Percentiles rank a stretch among this genome's conserved stretches.
These are phyloP conservation scores for Boletus reticulatus DNA, from an alignment of 768 basidiomycete genomes.

Conservation along the genomic window DNA sequence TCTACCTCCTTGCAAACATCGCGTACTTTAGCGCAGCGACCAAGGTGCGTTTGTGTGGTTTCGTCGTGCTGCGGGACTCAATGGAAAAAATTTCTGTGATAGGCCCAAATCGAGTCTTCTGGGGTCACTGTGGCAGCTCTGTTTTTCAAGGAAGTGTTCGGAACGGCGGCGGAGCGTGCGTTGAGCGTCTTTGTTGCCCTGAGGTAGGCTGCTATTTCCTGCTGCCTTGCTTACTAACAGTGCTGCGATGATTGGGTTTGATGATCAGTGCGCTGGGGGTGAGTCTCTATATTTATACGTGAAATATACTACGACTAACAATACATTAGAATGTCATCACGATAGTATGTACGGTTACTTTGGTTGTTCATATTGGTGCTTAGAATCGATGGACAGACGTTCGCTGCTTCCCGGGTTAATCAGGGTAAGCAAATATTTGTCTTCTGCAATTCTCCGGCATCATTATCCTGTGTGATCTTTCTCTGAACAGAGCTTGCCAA, in stretches of 20 bases:
- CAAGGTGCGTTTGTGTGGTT: conserved; percentile 12
- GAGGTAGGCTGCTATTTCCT: conserved; percentile 35
- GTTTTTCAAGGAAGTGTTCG: conserved; percentile 61
- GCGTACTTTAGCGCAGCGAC: conserved; percentile 49
- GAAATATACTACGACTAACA: background rate
- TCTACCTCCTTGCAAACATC: conserved; percentile 57
- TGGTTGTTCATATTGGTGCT: background rate
- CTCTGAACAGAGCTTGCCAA: conserved; percentile 50
- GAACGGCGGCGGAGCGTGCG: conserved; percentile 48
- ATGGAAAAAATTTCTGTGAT: background rate
- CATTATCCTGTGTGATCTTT: background rate
- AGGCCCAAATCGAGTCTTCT: conserved; percentile 45
- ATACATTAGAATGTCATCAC: conserved; percentile 31
- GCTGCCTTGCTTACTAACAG: background rate
- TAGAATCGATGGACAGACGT: conserved; percentile 37
- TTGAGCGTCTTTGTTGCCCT: conserved; percentile 57
- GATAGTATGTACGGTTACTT: conserved; percentile 16
- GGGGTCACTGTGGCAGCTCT: conserved; percentile 59
- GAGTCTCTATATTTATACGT: conserved; percentile 1
- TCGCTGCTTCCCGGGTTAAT: conserved; percentile 49
- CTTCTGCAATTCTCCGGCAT: background rate
- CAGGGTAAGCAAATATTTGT: conserved; percentile 35
- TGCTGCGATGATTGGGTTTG: background rate
- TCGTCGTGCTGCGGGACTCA: background rate
- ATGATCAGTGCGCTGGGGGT: conserved; percentile 36